Evolutionary conservation across 148 eudicot genomes (phyloP).

Genomic region (Cornus controversa): DNA sequence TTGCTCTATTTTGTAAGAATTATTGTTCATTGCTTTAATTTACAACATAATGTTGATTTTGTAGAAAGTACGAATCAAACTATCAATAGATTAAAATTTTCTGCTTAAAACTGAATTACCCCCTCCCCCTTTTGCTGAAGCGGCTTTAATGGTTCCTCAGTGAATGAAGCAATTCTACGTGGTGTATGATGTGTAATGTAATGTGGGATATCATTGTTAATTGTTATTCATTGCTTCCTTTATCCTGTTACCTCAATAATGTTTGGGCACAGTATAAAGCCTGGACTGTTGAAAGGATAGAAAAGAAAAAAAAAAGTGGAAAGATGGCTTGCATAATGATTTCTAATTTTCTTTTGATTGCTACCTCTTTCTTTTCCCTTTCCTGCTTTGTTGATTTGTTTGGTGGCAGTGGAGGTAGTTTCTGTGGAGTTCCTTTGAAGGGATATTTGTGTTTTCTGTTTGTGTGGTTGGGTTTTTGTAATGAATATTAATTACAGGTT

Average conservation of each 20-base stretch:
- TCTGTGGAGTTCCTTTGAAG: slow-evolving; percentile 76
- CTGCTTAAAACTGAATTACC: not conserved
- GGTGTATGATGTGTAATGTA: not conserved
- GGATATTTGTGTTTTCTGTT: slow-evolving; percentile 35
- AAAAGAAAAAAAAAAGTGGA: slow-evolving; percentile 30
- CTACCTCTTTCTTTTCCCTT: slow-evolving; percentile 26
- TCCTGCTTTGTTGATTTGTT: slow-evolving; percentile 41
- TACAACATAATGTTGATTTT: too few relatives aligned
- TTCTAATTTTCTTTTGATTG: slow-evolving; percentile 23
- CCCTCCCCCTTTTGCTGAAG: not conserved
- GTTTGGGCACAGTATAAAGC: slow-evolving; percentile 2
- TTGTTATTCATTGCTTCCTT: not conserved
- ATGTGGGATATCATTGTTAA: not conserved
- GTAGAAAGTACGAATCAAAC: too few relatives aligned
- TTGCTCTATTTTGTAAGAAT: too few relatives aligned
- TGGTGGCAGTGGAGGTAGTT: slow-evolving; percentile 78
- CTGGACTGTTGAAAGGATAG: slow-evolving; percentile 35
- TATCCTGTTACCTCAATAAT: slow-evolving; percentile 12
- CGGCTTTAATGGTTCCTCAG: not conserved
- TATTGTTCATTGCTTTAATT: too few relatives aligned
- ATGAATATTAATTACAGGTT: slow-evolving; percentile 25
- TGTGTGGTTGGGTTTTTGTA: slow-evolving; percentile 27
- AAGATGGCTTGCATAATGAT: slow-evolving; percentile 26
- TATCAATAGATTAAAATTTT: too few relatives aligned
- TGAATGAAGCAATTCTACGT: not conserved